Base-by-base conservation (phyloP, 495 filamentous ascomycete genomes). In the Aspergillus wentii region DNA sequence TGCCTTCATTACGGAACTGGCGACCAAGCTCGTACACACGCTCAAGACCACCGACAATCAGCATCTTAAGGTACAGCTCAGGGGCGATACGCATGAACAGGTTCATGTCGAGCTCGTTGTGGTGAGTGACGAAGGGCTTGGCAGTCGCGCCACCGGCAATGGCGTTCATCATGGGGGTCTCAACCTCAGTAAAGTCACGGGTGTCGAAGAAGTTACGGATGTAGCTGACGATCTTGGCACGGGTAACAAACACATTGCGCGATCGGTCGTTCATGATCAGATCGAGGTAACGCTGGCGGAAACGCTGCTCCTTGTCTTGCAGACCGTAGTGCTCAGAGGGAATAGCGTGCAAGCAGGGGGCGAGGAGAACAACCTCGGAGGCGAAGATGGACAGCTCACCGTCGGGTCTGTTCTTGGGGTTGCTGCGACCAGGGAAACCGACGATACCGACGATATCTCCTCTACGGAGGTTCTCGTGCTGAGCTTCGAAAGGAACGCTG, bases 101-200 rank as follows among this genome's bases (percentile, higher is more conserved):
- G 46, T 94, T 84, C 76, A 89, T 85, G 61, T 94, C 78, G 14
- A 88, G 74, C 8, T 96, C 92, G 62, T 97, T 97, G 68, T 95
- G 89, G 59, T 92, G 83, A 2, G 92, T 96, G 41, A 84, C 71
- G 63, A 97, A 99, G 10, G 92, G 92, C 72, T 88, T 90, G 41
- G 92, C 92, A 6, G 94, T 97, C 14, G 92, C 92, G 43, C 92
- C 92, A 53, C 92, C 92, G 18, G 91, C 89, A 56, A 94, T 92
- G 40, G 85, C 78, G 54, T 95, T 94, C 82, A 99, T 86, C 79
- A 97, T 94, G 7, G 94, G 94, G 1, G 92, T 97, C 67, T 96
- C 86, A n/a, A 97, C 88, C 61, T 96, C 90, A 33, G 85, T 72
- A 57, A 97, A 98, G 41, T 88, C 86, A 33, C 78, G 74, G 37